Evolutionary conservation across 2,329 filamentous ascomycete species (phyloP).

Genomic region (Fusarium guadeloupense): DNA sequence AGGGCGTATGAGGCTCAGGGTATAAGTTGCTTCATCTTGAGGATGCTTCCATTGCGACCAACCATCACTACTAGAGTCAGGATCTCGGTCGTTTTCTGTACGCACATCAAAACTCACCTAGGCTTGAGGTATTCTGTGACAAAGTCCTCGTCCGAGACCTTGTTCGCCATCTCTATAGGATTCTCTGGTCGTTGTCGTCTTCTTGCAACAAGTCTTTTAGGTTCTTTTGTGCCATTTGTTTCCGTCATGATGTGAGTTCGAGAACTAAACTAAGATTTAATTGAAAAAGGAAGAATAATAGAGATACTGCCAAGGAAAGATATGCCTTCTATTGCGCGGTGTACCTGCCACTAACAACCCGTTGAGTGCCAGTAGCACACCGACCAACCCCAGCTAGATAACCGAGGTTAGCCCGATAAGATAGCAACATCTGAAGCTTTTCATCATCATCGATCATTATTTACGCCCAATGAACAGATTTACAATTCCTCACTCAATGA

Average conservation of each 20-base stretch:
- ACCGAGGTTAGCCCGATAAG: slow-evolving; percentile 32
- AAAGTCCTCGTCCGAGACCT: slow-evolving; percentile 59
- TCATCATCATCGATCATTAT: slow-evolving; percentile 20
- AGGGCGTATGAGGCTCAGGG: slow-evolving; percentile 55
- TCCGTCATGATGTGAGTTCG: slow-evolving; percentile 18
- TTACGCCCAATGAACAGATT: slow-evolving; percentile 11
- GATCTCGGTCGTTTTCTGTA: not conserved
- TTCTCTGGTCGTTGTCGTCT: slow-evolving; percentile 35
- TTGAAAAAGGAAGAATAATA: not conserved
- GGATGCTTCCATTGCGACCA: slow-evolving; percentile 63
- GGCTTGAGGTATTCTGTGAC: slow-evolving; percentile 57
- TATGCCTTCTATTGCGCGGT: not conserved
- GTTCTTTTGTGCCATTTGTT: slow-evolving; percentile 4
- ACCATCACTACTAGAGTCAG: slow-evolving; percentile 26
- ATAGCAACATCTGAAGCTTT: slow-evolving; percentile 27
- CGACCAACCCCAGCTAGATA: slow-evolving; percentile 12
- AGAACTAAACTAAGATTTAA: not conserved
- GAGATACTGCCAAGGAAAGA: no score
- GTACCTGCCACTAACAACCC: slow-evolving; percentile 27
- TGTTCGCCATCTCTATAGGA: slow-evolving; percentile 60
- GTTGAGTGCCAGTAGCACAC: not conserved
- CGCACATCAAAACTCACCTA: slow-evolving; percentile 48
- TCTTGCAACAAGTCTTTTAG: slow-evolving; percentile 18
- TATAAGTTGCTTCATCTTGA: slow-evolving; percentile 51
- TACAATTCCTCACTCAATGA: slow-evolving; percentile 24